Percentiles rank a stretch among this genome's conserved stretches.
Evolutionary conservation across 2,329 filamentous ascomycete species (phyloP).

Genomic region (Leptographium procerum): DNA sequence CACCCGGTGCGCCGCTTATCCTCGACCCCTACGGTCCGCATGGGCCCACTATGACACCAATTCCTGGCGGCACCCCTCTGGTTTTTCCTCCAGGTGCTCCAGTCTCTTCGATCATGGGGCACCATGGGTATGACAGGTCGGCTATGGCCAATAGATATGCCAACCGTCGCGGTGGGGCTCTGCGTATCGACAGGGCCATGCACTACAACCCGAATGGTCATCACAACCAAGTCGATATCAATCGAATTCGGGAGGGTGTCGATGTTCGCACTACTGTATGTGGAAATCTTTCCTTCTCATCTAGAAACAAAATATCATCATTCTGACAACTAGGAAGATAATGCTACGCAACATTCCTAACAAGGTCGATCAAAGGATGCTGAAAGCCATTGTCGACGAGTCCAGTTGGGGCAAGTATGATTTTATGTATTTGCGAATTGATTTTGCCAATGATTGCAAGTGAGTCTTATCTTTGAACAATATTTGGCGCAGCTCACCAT

Average conservation of each 20-base stretch:
- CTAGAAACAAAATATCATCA: background rate
- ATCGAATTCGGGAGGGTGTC: constrained; percentile 49
- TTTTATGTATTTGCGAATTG: constrained; percentile 90
- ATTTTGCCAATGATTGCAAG: constrained; percentile 78
- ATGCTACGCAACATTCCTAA: constrained; percentile 96
- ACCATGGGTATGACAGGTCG: constrained; percentile 26
- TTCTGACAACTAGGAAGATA: constrained; percentile 40
- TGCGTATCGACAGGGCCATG: constrained; percentile 32
- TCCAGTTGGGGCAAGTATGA: constrained; percentile 77
- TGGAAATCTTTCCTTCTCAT: constrained; percentile 5
- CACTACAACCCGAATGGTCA: constrained; percentile 37
- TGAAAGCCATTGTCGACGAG: constrained; percentile 71
- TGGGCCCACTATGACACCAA: constrained; percentile 15
- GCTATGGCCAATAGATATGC: constrained; percentile 24
- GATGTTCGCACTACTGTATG: constrained; percentile 67
- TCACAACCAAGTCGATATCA: constrained; percentile 52
- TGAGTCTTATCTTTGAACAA: constrained; percentile 27
- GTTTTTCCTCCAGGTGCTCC: constrained; percentile 5
- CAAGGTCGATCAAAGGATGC: constrained; percentile 64
- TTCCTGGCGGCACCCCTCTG: constrained; percentile 12
- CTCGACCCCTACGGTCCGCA: constrained; percentile 22
- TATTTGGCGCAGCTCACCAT: background rate
- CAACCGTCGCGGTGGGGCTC: constrained; percentile 36
- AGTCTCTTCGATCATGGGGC: constrained; percentile 1
- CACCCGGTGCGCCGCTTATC: constrained; percentile 20